Base-by-base conservation (phyloP, 2,329 filamentous ascomycete species). In the Coniella lustricola region DNA sequence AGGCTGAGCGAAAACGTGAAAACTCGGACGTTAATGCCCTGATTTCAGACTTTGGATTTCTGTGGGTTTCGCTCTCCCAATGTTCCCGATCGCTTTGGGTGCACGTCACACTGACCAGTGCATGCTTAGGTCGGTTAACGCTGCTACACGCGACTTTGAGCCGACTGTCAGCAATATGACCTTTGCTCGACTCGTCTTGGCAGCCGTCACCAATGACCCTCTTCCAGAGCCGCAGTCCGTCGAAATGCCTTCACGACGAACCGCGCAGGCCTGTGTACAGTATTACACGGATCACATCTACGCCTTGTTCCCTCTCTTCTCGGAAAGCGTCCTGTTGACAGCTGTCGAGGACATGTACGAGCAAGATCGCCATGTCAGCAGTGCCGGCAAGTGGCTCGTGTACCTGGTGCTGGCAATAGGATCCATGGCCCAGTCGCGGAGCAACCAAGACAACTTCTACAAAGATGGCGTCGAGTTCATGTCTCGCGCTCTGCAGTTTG, bases 101-200 rank as follows among this genome's bases (percentile, higher is more conserved):
- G 25, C 38, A 31, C 22, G 13, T 4, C 5, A 4, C 8, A 40
- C 39, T 48, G 16, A 42, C 53, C 55, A 54, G 51, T 55, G 38
- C 16, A 20, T 10, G 10, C 42, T 14, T 58, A 93, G 89, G 48
- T 89, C 91, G 4, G 88, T 98, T 61, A 95, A 95, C 70, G 90
- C 93, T 22, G 96, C 90, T 0, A 91, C 90, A 1, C 79, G 90
- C 61, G 93, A 97, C 65, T 96, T 96, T 61, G 89, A 95, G 63
- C 85, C 89, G 8, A 89, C 90, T 50, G 83, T 86, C 25, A 85
- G 82, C 52, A 89, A 88, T 59, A 94, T 95, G 78, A 95, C 90
- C 0, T 96, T 96, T 73, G 88, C 90, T 21, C 84, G 88, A 32
- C 76, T 97, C 17, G 85, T 96, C 20, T 70, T 95, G 22, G 87